Percentiles rank a stretch among this genome's conserved stretches.
These are phyloP conservation scores for Acacia melanoxylon DNA, from an alignment of 306 rosid species.

Conservation along the genomic window DNA sequence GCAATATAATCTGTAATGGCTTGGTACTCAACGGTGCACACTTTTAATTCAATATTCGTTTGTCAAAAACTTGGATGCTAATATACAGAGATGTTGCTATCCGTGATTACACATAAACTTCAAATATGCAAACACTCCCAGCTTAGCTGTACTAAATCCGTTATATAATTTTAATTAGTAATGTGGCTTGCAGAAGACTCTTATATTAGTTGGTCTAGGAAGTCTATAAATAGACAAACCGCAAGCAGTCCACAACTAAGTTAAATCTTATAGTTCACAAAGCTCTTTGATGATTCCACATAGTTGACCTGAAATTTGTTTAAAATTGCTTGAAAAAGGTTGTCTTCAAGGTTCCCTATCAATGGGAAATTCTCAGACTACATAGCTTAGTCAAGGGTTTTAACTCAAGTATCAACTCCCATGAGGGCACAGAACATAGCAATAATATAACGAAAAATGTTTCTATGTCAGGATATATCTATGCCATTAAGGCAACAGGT, in stretches of 20 bases:
- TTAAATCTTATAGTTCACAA: not conserved
- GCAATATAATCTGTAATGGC: not conserved
- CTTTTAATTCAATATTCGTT: too few relatives aligned
- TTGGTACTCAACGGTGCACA: not conserved
- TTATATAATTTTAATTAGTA: too few relatives aligned
- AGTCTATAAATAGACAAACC: too few relatives aligned
- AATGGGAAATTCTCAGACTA: not conserved
- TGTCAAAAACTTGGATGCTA: too few relatives aligned
- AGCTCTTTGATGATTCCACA: not conserved
- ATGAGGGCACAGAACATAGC: not conserved
- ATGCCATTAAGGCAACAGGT: not conserved
- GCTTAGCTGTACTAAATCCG: not conserved
- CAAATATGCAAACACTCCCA: too few relatives aligned
- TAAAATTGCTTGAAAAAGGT: not conserved
- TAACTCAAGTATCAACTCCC: not conserved
- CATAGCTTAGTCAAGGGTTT: not conserved
- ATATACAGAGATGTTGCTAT: too few relatives aligned
- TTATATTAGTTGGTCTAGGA: too few relatives aligned
- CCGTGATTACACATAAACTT: too few relatives aligned
- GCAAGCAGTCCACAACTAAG: not conserved
- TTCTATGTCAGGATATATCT: not conserved
- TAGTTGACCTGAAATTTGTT: not conserved
- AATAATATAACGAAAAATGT: not conserved
- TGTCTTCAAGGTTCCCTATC: not conserved
- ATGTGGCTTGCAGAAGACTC: too few relatives aligned